Percentiles rank a stretch among this genome's conserved stretches.
Conservation (phyloP, 2,329 filamentous ascomycete genomes). For the Chaetomium sp. region DNA sequence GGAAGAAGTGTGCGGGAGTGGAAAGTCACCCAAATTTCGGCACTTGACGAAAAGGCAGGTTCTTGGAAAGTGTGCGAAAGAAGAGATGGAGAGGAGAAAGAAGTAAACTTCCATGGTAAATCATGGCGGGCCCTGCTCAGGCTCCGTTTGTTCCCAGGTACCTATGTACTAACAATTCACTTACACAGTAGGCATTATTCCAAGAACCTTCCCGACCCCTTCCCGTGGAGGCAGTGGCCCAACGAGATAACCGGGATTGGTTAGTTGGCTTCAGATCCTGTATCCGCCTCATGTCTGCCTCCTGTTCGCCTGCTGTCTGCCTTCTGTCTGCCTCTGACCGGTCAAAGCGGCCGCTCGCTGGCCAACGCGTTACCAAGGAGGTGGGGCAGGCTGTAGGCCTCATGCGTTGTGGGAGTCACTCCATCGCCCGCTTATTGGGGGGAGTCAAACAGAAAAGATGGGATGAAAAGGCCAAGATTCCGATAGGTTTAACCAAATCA, state of each 20-base stretch:
- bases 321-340: slow-evolving; percentile 8
- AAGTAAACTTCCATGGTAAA: background rate
- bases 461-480: background rate
- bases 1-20: background rate
- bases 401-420: background rate
- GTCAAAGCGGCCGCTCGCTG: background rate
- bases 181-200: background rate
- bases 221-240: background rate
- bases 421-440: background rate
- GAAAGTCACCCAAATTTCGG: background rate
- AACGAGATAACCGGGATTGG: background rate
- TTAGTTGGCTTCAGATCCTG: background rate
- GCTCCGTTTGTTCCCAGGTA: background rate
- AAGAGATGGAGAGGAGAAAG: background rate
- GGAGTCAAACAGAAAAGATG: background rate
- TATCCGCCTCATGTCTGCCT: background rate
- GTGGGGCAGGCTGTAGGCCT: slow-evolving; percentile 6
- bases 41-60: background rate
- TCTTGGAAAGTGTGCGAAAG: background rate
- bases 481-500: background rate
- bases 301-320: slow-evolving; percentile 1
- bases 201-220: background rate
- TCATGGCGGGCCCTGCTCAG: background rate
- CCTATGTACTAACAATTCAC: background rate
- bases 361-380: background rate